A percentile compares a stretch with the other conserved stretches of the same genome.
phyloP scores from a whole-genome alignment of 78 protist genomes.

The Dictyostelium brefeldianum region DNA sequence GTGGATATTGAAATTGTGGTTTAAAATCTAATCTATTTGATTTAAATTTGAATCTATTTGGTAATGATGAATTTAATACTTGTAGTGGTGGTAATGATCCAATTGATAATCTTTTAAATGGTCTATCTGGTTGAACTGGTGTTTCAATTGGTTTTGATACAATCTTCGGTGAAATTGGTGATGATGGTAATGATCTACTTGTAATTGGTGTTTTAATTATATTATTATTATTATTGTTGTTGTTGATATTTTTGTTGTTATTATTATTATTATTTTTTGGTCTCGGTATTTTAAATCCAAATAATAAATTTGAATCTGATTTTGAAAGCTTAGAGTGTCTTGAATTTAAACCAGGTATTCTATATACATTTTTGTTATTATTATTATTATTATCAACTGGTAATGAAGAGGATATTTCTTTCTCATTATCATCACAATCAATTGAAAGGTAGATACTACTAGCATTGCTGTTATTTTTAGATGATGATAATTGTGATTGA shows the following conservation, averaged over 20 bases:
- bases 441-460: not conserved
- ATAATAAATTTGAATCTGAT: not conserved
- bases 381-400: no score
- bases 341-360: no score
- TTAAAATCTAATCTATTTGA: not conserved
- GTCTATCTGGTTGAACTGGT: not conserved
- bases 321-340: not conserved
- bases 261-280: not conserved
- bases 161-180: not conserved
- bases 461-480: no score
- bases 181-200: not conserved
- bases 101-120: not conserved
- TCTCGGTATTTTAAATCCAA: not conserved
- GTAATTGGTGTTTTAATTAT: not conserved
- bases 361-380: no score
- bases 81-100: not conserved
- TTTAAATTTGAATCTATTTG: slow-evolving; percentile 5
- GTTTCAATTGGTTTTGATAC: not conserved
- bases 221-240: not conserved
- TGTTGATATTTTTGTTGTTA: not conserved
- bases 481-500: not conserved
- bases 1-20: not conserved
- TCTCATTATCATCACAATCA: not conserved
- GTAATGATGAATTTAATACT: not conserved
- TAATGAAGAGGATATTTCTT: no score